These are phyloP conservation scores for Mesembryanthemum crystallinum DNA, from an alignment of 148 eudicot species.

Conservation along the genomic window DNA sequence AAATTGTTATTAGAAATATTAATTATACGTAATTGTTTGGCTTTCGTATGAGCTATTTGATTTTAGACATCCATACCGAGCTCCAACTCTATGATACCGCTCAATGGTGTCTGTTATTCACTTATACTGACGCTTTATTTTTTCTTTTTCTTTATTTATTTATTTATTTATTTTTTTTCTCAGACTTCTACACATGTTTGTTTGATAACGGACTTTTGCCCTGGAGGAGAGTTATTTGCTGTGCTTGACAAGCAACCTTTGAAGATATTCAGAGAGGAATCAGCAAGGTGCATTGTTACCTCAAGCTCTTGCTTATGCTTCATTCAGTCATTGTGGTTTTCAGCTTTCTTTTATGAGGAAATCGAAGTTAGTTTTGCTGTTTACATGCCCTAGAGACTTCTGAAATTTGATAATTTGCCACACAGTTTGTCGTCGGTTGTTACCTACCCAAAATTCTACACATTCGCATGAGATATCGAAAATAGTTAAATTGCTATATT, in stretches of 20 bases:
- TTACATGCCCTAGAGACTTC: not conserved
- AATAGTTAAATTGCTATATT: not conserved
- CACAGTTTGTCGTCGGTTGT: not conserved
- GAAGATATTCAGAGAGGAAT: conserved; percentile 88
- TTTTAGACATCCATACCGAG: not conserved
- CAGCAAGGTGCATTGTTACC: conserved; percentile 62
- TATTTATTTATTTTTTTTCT: conserved; percentile 28
- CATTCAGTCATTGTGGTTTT: not conserved
- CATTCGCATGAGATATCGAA: no score
- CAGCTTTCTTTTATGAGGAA: not conserved
- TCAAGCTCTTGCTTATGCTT: conserved; percentile 8
- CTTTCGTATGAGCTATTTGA: not conserved
- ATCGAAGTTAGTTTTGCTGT: not conserved
- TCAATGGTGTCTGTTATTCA: not conserved
- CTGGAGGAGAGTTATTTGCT: conserved; percentile 96
- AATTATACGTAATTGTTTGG: not conserved
- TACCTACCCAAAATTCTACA: no score
- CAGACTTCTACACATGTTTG: conserved; percentile 96
- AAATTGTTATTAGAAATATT: not conserved
- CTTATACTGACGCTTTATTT: conserved; percentile 24
- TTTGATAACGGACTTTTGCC: conserved; percentile 92
- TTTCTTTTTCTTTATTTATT: no score
- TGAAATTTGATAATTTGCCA: not conserved
- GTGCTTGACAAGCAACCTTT: conserved; percentile 95
- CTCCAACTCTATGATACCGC: not conserved